phyloP scores from a whole-genome alignment of 1,284 basidiomycete species.

The Paramarasmius palmivorus region DNA sequence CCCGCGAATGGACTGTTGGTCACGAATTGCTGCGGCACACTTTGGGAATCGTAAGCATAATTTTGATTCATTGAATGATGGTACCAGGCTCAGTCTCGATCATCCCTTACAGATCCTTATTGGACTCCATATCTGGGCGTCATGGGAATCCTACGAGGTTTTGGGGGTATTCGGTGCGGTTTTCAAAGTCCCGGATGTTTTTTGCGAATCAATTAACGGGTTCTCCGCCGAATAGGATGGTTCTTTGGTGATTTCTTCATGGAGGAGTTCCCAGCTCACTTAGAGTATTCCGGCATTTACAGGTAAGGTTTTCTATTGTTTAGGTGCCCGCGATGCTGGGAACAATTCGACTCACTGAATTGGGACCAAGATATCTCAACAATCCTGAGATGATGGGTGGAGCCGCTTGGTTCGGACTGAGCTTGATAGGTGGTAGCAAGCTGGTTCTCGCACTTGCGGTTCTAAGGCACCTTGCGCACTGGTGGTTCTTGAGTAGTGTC shows the following conservation, averaged over 20 bases:
- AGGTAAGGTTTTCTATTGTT: slow-evolving; percentile 45
- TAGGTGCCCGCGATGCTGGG: neutral
- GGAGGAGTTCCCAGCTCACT: slow-evolving; percentile 85
- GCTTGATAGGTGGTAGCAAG: slow-evolving; percentile 88
- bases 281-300: slow-evolving; percentile 97
- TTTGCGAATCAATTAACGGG: neutral
- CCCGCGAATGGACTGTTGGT: slow-evolving; percentile 86
- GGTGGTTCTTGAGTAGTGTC: slow-evolving; percentile 89
- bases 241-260: slow-evolving; percentile 99
- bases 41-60: slow-evolving; percentile 68
- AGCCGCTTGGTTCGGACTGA: slow-evolving; percentile 92
- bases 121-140: slow-evolving; percentile 89
- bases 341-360: neutral
- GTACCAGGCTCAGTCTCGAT: neutral
- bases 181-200: slow-evolving; percentile 1
- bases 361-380: slow-evolving; percentile 73
- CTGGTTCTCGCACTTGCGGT: slow-evolving; percentile 86
- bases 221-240: slow-evolving; percentile 63
- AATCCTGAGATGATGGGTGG: slow-evolving; percentile 97
- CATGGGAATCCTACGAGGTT: slow-evolving; percentile 88
- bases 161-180: slow-evolving; percentile 84
- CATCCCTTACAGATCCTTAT: slow-evolving; percentile 67
- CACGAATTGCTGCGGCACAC: slow-evolving; percentile 88
- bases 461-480: slow-evolving; percentile 81
- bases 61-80: neutral